A percentile compares a stretch with the other conserved stretches of the same genome.
Conservation (phyloP, 2,329 filamentous ascomycete species). For the Aspergillus quadricinctus region DNA sequence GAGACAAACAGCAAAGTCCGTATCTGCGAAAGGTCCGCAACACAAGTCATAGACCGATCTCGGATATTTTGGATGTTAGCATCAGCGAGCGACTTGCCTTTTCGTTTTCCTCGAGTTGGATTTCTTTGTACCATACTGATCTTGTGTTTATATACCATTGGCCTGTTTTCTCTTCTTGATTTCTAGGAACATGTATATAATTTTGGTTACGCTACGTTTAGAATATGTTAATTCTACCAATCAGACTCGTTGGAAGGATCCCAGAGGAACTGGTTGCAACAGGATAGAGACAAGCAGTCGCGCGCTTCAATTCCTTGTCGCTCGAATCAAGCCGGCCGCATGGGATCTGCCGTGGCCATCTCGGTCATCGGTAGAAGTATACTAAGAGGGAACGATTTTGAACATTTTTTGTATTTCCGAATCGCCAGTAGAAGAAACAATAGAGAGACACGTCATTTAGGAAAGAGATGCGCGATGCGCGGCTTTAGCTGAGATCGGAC, state of each 20-base stretch:
- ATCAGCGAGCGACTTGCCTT: neutral
- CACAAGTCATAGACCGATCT: neutral
- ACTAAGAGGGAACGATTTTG: neutral
- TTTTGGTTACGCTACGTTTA: neutral
- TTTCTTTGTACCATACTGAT: neutral
- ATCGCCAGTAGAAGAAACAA: conserved; percentile 4
- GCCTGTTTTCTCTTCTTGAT: neutral
- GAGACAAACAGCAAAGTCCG: neutral
- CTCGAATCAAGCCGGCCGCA: neutral
- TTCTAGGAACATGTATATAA: neutral
- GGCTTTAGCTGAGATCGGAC: neutral
- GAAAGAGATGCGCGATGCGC: conserved; percentile 2
- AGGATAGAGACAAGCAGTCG: neutral
- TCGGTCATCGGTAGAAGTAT: neutral
- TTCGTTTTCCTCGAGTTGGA: neutral
- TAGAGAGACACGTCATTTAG: neutral
- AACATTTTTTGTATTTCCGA: conserved; percentile 9
- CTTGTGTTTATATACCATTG: neutral
- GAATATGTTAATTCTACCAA: neutral
- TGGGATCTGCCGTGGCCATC: too few species aligned
- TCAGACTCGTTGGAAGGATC: neutral
- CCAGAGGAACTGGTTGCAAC: neutral
- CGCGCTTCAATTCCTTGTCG: neutral
- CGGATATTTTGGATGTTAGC: neutral
- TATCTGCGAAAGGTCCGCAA: neutral